Evolutionary conservation across 495 filamentous ascomycete species (phyloP), one percentile per base, ranked within the genome.

Genomic region (Penicillium cinerascens): DNA sequence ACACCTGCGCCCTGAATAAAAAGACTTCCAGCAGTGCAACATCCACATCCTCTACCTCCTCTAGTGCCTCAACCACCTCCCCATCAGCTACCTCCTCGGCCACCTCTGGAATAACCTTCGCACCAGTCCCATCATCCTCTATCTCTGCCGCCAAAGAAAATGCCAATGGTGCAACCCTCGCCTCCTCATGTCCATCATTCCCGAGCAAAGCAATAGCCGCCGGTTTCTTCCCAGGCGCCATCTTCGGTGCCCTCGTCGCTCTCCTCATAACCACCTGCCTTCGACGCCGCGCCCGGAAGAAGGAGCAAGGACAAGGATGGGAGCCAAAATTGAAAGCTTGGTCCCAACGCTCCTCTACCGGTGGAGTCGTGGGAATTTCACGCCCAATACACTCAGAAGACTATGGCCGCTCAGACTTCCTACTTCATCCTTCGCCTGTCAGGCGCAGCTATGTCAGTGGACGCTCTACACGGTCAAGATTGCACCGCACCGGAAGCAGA

Each of bases 191-290:
- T 20, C 61, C 71, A 22, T 62, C 67, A 18, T 86, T 81, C 61
- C 77, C 82, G 36, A 73, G 64, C 44, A 66, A 61, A 39, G 83
- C 83, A 11, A 63, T 87, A 37, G 60, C 78, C 17, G 82, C 78
- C 17, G 84, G 84, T 17, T 83, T 88, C 69, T 83, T 88, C 58
- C 80, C 84, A 4, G 85, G 85, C 8, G 64, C 82, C 9, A 37
- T 82, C 17, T 61, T 79, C 40, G 85, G 83, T 13, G 73, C 70
- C n/a, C 54, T 82, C 6, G 49, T 73, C 17, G 67, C 73, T 11
- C 59, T 79, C 15, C 51, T 80, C 1, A 58, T 74, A 29, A 59
- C 77, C 23, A 61, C 78, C 47, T 77, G 73, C 42, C 52, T 77
- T 38, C 70, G 77, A 8, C 58, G 47, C 17, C 63, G 60, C 27